Percentiles rank a stretch among this genome's conserved stretches.
Conservation (phyloP, 2,329 filamentous ascomycete genomes). For the Canariomyces notabilis region DNA sequence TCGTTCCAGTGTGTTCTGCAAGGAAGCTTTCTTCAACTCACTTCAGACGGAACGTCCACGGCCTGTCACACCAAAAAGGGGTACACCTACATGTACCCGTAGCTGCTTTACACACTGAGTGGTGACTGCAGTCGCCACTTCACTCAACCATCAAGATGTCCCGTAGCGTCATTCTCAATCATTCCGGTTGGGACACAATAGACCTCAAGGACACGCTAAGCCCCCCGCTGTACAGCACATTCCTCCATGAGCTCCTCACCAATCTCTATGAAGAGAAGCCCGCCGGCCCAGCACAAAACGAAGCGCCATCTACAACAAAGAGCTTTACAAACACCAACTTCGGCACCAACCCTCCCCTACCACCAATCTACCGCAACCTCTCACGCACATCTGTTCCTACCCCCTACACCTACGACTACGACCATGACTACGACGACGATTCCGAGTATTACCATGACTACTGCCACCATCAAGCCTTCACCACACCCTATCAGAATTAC, state of each 20-base stretch:
- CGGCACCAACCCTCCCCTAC: no score
- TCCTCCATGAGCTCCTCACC: neutral
- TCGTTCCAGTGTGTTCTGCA: neutral
- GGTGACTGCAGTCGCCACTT: neutral
- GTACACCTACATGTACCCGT: neutral
- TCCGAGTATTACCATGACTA: no score
- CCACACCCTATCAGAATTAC: no score
- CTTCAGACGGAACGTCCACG: neutral
- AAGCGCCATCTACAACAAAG: no score
- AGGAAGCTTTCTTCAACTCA: conserved; percentile 2
- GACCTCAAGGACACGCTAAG: neutral
- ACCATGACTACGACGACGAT: no score
- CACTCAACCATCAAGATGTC: neutral
- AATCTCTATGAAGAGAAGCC: neutral
- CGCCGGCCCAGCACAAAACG: neutral
- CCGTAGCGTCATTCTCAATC: conserved; percentile 4
- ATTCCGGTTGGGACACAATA: conserved; percentile 6
- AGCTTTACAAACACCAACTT: no score
- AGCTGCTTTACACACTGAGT: neutral
- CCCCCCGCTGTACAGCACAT: neutral
- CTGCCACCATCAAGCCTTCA: no score
- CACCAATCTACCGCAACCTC: no score
- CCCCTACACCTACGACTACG: no score
- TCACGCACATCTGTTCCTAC: no score
- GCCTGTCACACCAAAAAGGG: neutral